A percentile compares a stretch with the other conserved stretches of the same genome.
These are phyloP conservation scores for Leucogyrophana mollusca DNA, from an alignment of 768 basidiomycete genomes.

Conservation along the genomic window DNA sequence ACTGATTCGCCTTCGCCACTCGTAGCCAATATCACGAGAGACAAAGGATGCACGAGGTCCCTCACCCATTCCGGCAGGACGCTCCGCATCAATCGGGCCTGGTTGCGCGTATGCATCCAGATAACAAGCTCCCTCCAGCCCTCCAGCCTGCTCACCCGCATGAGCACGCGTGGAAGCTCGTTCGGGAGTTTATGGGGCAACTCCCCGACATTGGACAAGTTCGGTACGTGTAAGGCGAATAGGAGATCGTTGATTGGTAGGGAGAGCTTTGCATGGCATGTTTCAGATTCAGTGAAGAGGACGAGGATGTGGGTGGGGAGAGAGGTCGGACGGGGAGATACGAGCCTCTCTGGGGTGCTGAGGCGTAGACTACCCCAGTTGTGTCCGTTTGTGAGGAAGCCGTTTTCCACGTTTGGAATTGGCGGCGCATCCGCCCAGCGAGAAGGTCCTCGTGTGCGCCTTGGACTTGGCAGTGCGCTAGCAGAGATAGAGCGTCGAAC, in stretches of 20 bases:
- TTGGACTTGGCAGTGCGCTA: not conserved
- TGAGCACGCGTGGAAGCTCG: conserved; percentile 31
- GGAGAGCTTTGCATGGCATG: conserved; percentile 5
- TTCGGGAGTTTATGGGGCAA: conserved; percentile 34
- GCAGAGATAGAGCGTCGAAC: not conserved
- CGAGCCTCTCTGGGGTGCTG: conserved; percentile 27
- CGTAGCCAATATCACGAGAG: conserved; percentile 1
- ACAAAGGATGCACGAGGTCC: conserved; percentile 35
- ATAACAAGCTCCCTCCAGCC: conserved; percentile 35
- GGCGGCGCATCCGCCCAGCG: conserved; percentile 6
- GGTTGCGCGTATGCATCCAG: conserved; percentile 39
- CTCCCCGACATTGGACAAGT: conserved; percentile 15
- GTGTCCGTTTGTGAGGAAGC: conserved; percentile 6
- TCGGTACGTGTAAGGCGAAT: conserved; percentile 35
- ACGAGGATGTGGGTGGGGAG: conserved; percentile 38
- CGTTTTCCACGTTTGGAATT: conserved; percentile 15
- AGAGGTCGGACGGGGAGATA: conserved; percentile 31
- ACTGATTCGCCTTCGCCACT: not conserved
- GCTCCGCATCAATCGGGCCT: conserved; percentile 34
- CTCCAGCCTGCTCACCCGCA: conserved; percentile 33
- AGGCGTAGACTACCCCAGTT: conserved; percentile 24
- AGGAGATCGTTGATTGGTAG: conserved; percentile 39
- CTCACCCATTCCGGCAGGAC: conserved; percentile 39
- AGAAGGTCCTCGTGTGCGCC: conserved; percentile 1
- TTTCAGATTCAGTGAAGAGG: conserved; percentile 13